Base-by-base conservation (phyloP, 768 basidiomycete species). In the Boletus sp. region DNA sequence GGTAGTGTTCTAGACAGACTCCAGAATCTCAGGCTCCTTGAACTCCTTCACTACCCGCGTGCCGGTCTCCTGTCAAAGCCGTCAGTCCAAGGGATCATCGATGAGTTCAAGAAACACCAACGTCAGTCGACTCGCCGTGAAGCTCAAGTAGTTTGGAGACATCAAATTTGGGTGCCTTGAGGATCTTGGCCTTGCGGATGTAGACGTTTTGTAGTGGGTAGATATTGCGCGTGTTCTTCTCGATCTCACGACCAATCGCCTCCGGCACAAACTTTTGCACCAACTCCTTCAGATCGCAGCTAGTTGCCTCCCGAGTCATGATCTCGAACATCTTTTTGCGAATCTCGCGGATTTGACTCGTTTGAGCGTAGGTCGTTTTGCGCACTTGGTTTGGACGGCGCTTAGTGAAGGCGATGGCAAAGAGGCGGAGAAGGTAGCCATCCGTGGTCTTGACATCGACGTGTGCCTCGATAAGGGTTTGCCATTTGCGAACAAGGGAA, bases 271-370 rank as follows among this genome's bases (percentile, higher is more conserved):
- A 97, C 83, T 99, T 99, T 80, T 94, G 91, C 56, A 98, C 94
- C 64, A 93, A 74, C 81, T 95, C 93, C 86, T 98, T 98, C 76
- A 99, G 77, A 75, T 98, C 97, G 70, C 91, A 93, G 67, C 87
- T 92, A 54, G 90, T 82, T 47, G 94, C 91, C 77, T 99, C 97
- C 60, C 95, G 85, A 53, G 85, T 94, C 87, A 95, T 94, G 73
- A 96, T 93, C 79, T 95, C 97, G 66, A 98, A 93, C 97, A 99
- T 99, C 84, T 98, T 98, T 74, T 91, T 91, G 73, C 97, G 82
- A 73, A 99, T 98, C 81, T 97, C 96, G 62, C 92, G 85, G 65
- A 98, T 85, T 77, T 99, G 97, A 67, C 85, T 79, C 25, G 93
- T 80, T 76, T 98, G 90, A 43, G 97, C 97, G 74, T 99, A 99